These are phyloP conservation scores for Cutaneotrichosporon cutaneum DNA, from an alignment of 1,284 basidiomycete genomes.

Conservation along the genomic window DNA sequence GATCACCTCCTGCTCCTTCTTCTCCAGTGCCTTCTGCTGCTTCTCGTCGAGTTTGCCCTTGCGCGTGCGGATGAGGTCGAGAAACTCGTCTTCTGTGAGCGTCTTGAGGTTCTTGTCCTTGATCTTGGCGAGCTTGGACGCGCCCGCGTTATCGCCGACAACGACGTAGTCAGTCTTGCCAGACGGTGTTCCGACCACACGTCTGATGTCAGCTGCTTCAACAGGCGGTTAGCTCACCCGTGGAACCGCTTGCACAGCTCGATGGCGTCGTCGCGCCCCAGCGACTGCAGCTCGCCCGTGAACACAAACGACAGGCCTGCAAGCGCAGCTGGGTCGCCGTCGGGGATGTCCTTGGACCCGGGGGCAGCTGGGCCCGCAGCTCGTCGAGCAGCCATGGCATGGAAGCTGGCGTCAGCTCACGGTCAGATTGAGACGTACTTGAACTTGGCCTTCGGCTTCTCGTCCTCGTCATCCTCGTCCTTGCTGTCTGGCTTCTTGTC, in stretches of 20 bases:
- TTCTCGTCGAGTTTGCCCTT: constrained; percentile 66
- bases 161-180: constrained; percentile 89
- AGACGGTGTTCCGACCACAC: constrained; percentile 82
- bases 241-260: constrained; percentile 91
- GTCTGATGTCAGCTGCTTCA: constrained; percentile 57
- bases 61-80: constrained; percentile 74
- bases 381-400: constrained; percentile 64
- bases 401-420: constrained; percentile 37
- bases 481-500: constrained; percentile 25
- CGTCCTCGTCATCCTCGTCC: constrained; percentile 26
- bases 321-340: constrained; percentile 73
- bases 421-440: constrained; percentile 38
- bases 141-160: constrained; percentile 82
- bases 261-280: constrained; percentile 81
- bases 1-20: constrained; percentile 62
- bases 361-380: constrained; percentile 69
- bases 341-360: constrained; percentile 70
- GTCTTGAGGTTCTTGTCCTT: constrained; percentile 73
- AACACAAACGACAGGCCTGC: constrained; percentile 91
- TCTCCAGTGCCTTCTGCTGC: constrained; percentile 60
- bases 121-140: constrained; percentile 80
- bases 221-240: constrained; percentile 61
- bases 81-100: constrained; percentile 82
- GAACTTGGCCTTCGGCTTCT: constrained; percentile 40
- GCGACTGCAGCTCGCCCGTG: constrained; percentile 83